These are phyloP conservation scores for Aspergillus carbonarius DNA, from an alignment of 2,329 filamentous ascomycete genomes.

Conservation along the genomic window DNA sequence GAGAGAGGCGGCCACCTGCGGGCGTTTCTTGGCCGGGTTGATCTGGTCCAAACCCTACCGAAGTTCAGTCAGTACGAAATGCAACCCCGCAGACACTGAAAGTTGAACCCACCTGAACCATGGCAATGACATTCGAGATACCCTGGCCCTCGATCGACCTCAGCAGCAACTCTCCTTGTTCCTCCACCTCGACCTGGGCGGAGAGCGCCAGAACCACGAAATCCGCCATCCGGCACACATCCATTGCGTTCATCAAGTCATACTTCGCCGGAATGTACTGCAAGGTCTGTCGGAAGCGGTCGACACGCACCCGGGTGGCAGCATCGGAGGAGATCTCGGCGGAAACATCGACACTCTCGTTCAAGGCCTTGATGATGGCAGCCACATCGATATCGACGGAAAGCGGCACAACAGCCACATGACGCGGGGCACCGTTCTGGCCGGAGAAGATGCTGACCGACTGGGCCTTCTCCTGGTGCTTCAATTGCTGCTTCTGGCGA, in stretches of 20 bases:
- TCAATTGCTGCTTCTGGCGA: constrained; percentile 81
- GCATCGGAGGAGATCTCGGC: constrained; percentile 60
- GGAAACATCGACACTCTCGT: constrained; percentile 76
- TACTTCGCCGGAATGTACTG: constrained; percentile 76
- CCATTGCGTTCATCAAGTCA: constrained; percentile 74
- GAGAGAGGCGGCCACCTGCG: constrained; percentile 75
- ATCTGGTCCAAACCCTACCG: constrained; percentile 65
- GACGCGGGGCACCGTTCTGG: constrained; percentile 78
- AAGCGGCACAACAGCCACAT: constrained; percentile 84
- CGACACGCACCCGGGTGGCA: constrained; percentile 66
- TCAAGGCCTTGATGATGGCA: constrained; percentile 68
- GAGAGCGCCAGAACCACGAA: constrained; percentile 87
- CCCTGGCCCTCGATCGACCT: constrained; percentile 90
- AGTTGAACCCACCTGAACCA: constrained; percentile 59
- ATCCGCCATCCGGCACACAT: constrained; percentile 84
- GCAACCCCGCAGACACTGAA: not conserved
- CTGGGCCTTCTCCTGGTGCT: constrained; percentile 78
- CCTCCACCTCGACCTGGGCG: constrained; percentile 72
- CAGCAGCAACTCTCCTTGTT: constrained; percentile 79
- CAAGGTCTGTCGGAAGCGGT: constrained; percentile 92
- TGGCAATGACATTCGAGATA: constrained; percentile 85
- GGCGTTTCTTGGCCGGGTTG: constrained; percentile 74
- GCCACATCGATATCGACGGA: constrained; percentile 69
- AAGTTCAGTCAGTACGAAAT: not conserved
- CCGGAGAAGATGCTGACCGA: constrained; percentile 82